Evolutionary conservation across 2,329 filamentous ascomycete genomes (phyloP), one percentile per base, ranked within the genome.

Genomic region (Cadophora sp.): DNA sequence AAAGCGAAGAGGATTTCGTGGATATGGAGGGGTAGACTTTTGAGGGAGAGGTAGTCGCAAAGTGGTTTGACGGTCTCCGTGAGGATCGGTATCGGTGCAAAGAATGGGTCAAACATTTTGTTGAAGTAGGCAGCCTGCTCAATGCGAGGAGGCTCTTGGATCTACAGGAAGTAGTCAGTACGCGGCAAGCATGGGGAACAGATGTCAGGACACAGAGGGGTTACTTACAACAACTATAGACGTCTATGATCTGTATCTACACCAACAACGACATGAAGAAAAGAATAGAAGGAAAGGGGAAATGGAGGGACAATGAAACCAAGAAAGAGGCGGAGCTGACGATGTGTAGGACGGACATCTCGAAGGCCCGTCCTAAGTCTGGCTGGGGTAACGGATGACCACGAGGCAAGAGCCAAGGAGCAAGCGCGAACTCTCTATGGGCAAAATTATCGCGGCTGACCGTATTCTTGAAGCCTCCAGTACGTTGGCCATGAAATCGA

Each of bases 1-100:
- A 88, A 87, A 48, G 88, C 87, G 71, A 87, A 80, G 62, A 91
- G 69, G 59, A 94, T 84, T 78, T 96, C 91, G 81, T 96, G 92
- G 74, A 91, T 82, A 79, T 96, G 92, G 65, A 90, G 80, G 11
- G 91, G 89, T 33, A 95, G 84, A 13, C 89, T 89, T n/a, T 85
- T 81, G 36, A 94, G 82, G 61, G 81, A 79, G 65, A 91, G 80
- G 66, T 79, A 80, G 71, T 90, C 84, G 72, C 90, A 89, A 74
- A 87, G 80, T 11, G 90, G 91, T 76, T 88, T 82, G 60, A 88
- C 79, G 66, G 85, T 82, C 62, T 77, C 73, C 63, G 78, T 73
- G 59, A 86, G 78, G 66, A 72, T 71, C 9, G 88, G 84, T 27
- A 69, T 55, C 65, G 85, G 79, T 70, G 91, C 80, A 64, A 88